phyloP scores from a whole-genome alignment of 2,329 filamentous ascomycete genomes.

The Elsinoe fawcettii region DNA sequence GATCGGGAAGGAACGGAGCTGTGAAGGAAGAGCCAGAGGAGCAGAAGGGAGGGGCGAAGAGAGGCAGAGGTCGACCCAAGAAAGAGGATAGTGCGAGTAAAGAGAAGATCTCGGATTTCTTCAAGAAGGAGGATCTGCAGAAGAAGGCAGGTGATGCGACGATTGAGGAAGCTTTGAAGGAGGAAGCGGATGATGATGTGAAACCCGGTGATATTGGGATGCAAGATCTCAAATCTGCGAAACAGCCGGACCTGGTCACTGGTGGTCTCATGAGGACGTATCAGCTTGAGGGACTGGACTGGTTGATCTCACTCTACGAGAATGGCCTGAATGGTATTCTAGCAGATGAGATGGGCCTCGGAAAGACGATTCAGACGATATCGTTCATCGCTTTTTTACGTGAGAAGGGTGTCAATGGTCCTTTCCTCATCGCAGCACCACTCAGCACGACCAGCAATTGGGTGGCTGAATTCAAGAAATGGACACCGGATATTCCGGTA shows the following conservation, averaged over 20 bases:
- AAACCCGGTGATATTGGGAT: conserved; percentile 55
- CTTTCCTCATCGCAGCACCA: conserved; percentile 83
- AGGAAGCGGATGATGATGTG: conserved; percentile 51
- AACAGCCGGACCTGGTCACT: conserved; percentile 76
- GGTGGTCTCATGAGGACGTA: conserved; percentile 91
- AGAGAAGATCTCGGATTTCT: conserved; percentile 51
- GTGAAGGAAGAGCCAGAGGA: conserved; percentile 16
- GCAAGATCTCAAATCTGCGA: conserved; percentile 67
- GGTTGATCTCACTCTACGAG: conserved; percentile 76
- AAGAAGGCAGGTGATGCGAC: conserved; percentile 46
- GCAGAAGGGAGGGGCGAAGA: conserved; percentile 10
- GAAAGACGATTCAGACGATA: conserved; percentile 89
- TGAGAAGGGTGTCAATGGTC: conserved; percentile 79
- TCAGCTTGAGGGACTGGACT: conserved; percentile 87
- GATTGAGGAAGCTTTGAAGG: conserved; percentile 50
- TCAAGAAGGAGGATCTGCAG: conserved; percentile 52
- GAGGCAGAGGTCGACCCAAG: conserved; percentile 31
- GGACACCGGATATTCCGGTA: conserved; percentile 82
- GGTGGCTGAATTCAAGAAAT: conserved; percentile 87
- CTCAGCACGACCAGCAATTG: conserved; percentile 91
- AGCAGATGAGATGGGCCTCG: conserved; percentile 89
- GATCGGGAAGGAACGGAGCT: conserved; percentile 26
- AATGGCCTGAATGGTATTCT: conserved; percentile 88
- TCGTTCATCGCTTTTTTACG: conserved; percentile 78
- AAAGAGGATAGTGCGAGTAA: conserved; percentile 26